A percentile compares a stretch with the other conserved stretches of the same genome.
Conservation (phyloP, 2,329 filamentous ascomycete genomes). For the Drechmeria coniospora region DNA sequence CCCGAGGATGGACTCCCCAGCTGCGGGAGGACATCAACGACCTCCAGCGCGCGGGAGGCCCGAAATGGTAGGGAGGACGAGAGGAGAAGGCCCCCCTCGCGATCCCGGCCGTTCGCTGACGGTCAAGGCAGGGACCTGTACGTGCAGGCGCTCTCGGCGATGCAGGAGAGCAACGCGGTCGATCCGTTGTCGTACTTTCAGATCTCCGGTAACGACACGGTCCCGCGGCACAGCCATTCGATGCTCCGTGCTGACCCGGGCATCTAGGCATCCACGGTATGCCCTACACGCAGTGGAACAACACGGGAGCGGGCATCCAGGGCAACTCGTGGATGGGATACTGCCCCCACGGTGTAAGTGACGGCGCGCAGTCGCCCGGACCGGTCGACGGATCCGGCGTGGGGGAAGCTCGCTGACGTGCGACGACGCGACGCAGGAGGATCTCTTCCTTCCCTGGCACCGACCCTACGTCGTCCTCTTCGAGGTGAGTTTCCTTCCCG, state of each 20-base stretch:
- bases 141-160: conserved; percentile 26
- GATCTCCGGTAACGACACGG: conserved; percentile 27
- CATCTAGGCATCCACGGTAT: conserved; percentile 27
- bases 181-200: conserved; percentile 35
- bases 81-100: neutral
- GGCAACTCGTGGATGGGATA: conserved; percentile 22
- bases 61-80: conserved; percentile 23
- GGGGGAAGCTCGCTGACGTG: neutral
- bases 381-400: no score
- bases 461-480: conserved; percentile 37
- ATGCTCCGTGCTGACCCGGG: no score
- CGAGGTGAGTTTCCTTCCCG: conserved; percentile 24
- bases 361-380: neutral
- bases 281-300: conserved; percentile 27
- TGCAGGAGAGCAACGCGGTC: conserved; percentile 24
- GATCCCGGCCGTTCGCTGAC: conserved; percentile 4
- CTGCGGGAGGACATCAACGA: conserved; percentile 36
- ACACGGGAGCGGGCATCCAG: conserved; percentile 16
- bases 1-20: no score
- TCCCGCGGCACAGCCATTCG: no score
- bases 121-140: conserved; percentile 28
- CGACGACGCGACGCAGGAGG: conserved; percentile 19
- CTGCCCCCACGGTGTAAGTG: conserved; percentile 31
- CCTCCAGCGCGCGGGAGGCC: conserved; percentile 23
- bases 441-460: conserved; percentile 39